Percentiles rank a stretch among this genome's conserved stretches.
These are phyloP conservation scores for Hyaloscypha hepaticicola DNA, from an alignment of 495 filamentous ascomycete genomes.

Conservation along the genomic window DNA sequence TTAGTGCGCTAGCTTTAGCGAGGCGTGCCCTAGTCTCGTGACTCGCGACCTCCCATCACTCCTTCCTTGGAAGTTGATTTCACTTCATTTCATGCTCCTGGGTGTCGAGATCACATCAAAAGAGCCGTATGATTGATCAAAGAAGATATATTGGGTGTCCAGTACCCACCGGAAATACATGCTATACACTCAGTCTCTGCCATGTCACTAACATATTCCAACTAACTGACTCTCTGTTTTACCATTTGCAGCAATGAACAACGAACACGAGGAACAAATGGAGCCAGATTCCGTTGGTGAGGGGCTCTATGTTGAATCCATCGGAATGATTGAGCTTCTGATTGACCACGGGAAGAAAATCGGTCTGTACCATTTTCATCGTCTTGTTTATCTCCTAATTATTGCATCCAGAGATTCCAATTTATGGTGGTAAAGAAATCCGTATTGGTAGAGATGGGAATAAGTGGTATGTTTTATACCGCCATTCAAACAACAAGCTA, in stretches of 20 bases:
- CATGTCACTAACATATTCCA: constrained; percentile 21
- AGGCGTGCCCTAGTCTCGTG: no score
- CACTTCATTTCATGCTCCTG: background rate
- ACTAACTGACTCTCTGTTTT: background rate
- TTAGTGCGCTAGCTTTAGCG: background rate
- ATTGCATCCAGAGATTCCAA: constrained; percentile 14
- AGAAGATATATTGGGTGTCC: constrained; percentile 11
- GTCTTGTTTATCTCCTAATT: background rate
- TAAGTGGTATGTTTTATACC: constrained; percentile 31
- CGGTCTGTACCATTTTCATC: background rate
- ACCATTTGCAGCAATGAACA: constrained; percentile 7
- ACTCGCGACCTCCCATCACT: no score
- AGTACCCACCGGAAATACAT: constrained; percentile 16
- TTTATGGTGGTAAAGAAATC: constrained; percentile 35
- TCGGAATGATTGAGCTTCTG: constrained; percentile 14
- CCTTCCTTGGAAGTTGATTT: no score
- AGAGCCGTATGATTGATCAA: background rate
- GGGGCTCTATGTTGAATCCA: constrained; percentile 2
- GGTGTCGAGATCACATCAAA: background rate
- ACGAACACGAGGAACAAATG: constrained; percentile 2
- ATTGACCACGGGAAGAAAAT: background rate
- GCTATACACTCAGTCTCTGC: constrained; percentile 4
- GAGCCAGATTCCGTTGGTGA: background rate
- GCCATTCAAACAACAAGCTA: background rate
- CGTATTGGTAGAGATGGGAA: constrained; percentile 38